Percentiles rank a stretch among this genome's conserved stretches.
These are phyloP conservation scores for Plantago elongata DNA, from an alignment of 257 asterid genomes.

Conservation along the genomic window DNA sequence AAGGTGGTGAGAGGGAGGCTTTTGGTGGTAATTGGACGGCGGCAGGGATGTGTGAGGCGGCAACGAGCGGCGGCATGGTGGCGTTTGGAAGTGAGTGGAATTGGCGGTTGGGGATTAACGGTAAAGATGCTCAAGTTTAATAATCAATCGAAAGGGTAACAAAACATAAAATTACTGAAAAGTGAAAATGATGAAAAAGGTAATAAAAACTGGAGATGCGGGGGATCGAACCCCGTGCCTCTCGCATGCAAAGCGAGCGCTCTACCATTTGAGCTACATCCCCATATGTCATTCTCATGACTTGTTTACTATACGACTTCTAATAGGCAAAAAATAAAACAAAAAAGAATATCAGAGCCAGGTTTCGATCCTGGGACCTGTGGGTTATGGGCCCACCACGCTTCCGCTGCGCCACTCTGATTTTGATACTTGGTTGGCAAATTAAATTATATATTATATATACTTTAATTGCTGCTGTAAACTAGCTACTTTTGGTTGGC, in stretches of 20 bases:
- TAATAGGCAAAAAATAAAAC: too few relatives aligned
- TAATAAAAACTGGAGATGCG: conserved; percentile 15
- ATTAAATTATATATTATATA: neutral
- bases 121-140: conserved; percentile 4
- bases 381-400: conserved; percentile 99
- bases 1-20: conserved; percentile 4
- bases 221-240: conserved; percentile 70
- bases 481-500: too few relatives aligned
- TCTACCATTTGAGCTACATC: conserved; percentile 82
- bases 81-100: neutral
- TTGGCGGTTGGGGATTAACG: conserved; percentile 15
- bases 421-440: conserved; percentile 8
- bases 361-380: conserved; percentile 99
- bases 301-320: too few relatives aligned
- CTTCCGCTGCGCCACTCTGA: conserved; percentile 99
- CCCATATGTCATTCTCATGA: conserved; percentile 19
- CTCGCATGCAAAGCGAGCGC: conserved; percentile 84
- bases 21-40: conserved; percentile 20
- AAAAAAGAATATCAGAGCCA: conserved; percentile 64
- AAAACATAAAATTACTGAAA: too few relatives aligned
- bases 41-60: conserved; percentile 25
- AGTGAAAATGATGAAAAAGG: too few relatives aligned
- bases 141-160: too few relatives aligned
- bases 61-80: conserved; percentile 33
- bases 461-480: too few relatives aligned